phyloP scores from a whole-genome alignment of 2,329 filamentous ascomycete species.

The Camillea tinctor region DNA sequence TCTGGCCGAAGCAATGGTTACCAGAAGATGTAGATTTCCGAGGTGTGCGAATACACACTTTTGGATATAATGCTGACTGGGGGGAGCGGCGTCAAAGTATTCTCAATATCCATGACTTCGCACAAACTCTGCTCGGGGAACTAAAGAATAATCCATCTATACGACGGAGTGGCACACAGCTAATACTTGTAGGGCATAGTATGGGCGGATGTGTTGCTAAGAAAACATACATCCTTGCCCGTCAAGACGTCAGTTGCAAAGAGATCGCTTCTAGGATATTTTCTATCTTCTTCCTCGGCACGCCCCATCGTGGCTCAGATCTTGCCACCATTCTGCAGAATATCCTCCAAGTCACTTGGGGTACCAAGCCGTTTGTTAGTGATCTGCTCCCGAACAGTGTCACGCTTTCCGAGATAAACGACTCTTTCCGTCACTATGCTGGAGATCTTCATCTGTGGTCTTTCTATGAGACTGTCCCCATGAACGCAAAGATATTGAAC shows the following conservation, averaged over 20 bases:
- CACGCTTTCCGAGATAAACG: slow-evolving; percentile 40
- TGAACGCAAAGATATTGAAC: slow-evolving; percentile 24
- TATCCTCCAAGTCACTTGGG: slow-evolving; percentile 35
- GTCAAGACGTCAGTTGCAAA: slow-evolving; percentile 30
- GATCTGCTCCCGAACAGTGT: slow-evolving; percentile 38
- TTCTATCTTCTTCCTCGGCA: slow-evolving; percentile 40
- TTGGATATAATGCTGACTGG: slow-evolving; percentile 19
- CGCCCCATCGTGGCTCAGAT: slow-evolving; percentile 41
- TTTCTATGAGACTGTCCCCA: slow-evolving; percentile 44
- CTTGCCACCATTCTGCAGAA: slow-evolving; percentile 36
- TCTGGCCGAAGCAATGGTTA: slow-evolving; percentile 17
- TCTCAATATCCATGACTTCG: slow-evolving; percentile 35
- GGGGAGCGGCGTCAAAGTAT: slow-evolving; percentile 7
- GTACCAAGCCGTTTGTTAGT: slow-evolving; percentile 36
- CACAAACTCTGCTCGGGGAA: slow-evolving; percentile 31
- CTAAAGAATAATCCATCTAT: slow-evolving; percentile 31
- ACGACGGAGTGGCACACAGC: slow-evolving; percentile 27
- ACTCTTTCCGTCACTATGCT: slow-evolving; percentile 42
- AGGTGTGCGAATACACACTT: slow-evolving; percentile 14
- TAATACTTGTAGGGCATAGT: slow-evolving; percentile 45
- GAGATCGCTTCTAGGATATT: slow-evolving; percentile 30
- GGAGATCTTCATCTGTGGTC: slow-evolving; percentile 39
- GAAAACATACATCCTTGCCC: slow-evolving; percentile 37
- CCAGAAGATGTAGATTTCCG: slow-evolving; percentile 11
- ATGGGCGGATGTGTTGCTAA: slow-evolving; percentile 45